Base-by-base conservation (phyloP, 2,329 filamentous ascomycete species). In the Knoxdaviesia capensis region DNA sequence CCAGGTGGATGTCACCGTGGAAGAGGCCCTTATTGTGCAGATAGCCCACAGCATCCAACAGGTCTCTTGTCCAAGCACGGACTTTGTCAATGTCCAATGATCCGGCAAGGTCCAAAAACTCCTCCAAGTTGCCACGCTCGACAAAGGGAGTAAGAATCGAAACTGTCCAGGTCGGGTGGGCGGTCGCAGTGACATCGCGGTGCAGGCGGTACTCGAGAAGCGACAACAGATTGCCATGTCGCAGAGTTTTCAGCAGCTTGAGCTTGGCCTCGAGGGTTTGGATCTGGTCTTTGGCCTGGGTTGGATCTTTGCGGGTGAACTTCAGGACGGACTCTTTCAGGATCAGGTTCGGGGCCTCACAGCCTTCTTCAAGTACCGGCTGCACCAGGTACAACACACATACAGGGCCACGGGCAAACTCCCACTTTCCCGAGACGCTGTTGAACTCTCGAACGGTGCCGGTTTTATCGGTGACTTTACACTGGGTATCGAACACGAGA, bases 41-140 rank as follows among this genome's bases (percentile, higher is more conserved):
- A 55, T 80, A 93, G 45, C 85, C 81, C 31, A 98, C 64, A 0
- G 80, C 90, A 59, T 94, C 85, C 30, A 98, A 70, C 11, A 98
- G 66, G 52, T 94, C 85, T 45, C 87, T 76, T n/a, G 85, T 90
- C 80, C 86, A 96, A 29, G 83, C 77, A 42, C 86, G 79, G 38
- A 87, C 77, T 54, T 79, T 87, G 48, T 74, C 72, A 41, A 82
- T 71, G 36, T 80, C 73, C 41, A 94, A 63, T 31, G 71, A 71
- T 5, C 81, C 84, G 36, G 85, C 75, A 46, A 88, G 71, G 44
- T 88, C 80, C 31, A 98, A 66, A 20, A 92, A 66, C 51, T 94
- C 85, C 31, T 79, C 74, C 9, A 98, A 62, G 0, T 87, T 83
- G 0, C 85, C 86, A 55, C 83, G 86, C 41, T 85, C 80, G 7